Base-by-base conservation (phyloP, 75 land plant genomes). In the Pinus taeda region DNA sequence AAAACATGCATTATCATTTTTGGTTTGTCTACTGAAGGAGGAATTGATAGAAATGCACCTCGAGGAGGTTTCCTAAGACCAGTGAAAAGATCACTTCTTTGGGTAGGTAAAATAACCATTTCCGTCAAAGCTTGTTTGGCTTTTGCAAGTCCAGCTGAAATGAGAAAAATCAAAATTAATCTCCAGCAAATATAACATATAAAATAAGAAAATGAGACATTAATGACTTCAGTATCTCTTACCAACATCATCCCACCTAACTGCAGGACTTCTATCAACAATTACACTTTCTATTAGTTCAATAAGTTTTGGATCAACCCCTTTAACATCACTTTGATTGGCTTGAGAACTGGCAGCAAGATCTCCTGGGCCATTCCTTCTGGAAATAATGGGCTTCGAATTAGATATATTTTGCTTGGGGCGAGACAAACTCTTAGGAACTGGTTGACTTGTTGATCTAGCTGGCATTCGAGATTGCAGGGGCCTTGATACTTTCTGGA, bases 181-280 rank as follows among this genome's bases (percentile, higher is more conserved):
- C 22, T 63, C 49, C 17, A 66, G 37, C 22, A 57, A 29, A 55
- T 8, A 15, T 56, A 74, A 62, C 13, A 70, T 9, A 61, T 66
- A 30, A 26, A 30, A 63, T 42, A 64, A 33, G 65, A 39, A 83
- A 76, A 74, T 12, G 8, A 9, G 21, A 57, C 42, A 18, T 24
- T 22, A 11, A 17, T 15, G 20, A 36, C 60, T 39, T 56, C 30
- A 75, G 4, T 59, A 45, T 33, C 21, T 61, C 87, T 77, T 60
- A 96, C 98, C 98, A 79, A 97, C 87, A 88, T 96, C 98, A 63
- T 90, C 95, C 99, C 99, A 97, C 74, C 85, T 93, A 56, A 97
- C 91, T 78, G 95, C 79, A 20, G 98, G 99, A 71, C 93, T 91
- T 79, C 89, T 79, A 77, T 97, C 99, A 45, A 97, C 89, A 55